A percentile compares a stretch with the other conserved stretches of the same genome.
These are phyloP conservation scores for Lentinula guzmanii DNA, from an alignment of 768 basidiomycete species.

Conservation along the genomic window DNA sequence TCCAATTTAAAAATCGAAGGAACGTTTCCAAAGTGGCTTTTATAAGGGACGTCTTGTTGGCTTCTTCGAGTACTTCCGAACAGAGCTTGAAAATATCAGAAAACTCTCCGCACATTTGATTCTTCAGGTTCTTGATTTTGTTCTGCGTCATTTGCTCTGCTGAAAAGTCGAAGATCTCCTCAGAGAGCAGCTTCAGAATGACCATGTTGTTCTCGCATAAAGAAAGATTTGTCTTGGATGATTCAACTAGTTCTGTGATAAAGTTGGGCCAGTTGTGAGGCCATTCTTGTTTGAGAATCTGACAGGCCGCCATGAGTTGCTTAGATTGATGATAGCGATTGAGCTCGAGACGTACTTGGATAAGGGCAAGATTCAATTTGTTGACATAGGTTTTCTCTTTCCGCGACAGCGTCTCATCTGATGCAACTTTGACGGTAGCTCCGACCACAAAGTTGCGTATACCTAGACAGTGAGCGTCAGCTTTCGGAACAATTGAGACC, in stretches of 20 bases:
- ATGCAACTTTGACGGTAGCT: conserved; percentile 87
- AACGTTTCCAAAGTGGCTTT: conserved; percentile 93
- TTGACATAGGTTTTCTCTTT: conserved; percentile 94
- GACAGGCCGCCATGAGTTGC: not conserved
- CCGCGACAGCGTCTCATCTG: conserved; percentile 82
- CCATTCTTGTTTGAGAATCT: conserved; percentile 99
- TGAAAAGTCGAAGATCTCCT: conserved; percentile 98
- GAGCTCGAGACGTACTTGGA: conserved; percentile 57
- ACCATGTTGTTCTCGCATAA: conserved; percentile 99
- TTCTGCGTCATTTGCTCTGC: conserved; percentile 98
- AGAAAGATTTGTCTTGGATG: conserved; percentile 92
- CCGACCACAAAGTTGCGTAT: conserved; percentile 97
- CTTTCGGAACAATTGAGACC: not conserved
- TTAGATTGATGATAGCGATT: not conserved
- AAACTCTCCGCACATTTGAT: conserved; percentile 96
- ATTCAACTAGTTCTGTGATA: conserved; percentile 94
- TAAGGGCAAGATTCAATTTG: conserved; percentile 93
- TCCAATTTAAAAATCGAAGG: conserved; percentile 97
- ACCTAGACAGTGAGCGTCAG: conserved; percentile 36
- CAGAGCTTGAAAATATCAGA: conserved; percentile 98
- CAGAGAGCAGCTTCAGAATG: conserved; percentile 93
- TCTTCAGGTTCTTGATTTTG: conserved; percentile 96
- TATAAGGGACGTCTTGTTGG: conserved; percentile 93
- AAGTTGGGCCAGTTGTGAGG: conserved; percentile 98
- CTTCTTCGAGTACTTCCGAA: conserved; percentile 93